Evolutionary conservation across 2,329 filamentous ascomycete genomes (phyloP), one percentile per base, ranked within the genome.

Genomic region (Colletotrichum siamense): DNA sequence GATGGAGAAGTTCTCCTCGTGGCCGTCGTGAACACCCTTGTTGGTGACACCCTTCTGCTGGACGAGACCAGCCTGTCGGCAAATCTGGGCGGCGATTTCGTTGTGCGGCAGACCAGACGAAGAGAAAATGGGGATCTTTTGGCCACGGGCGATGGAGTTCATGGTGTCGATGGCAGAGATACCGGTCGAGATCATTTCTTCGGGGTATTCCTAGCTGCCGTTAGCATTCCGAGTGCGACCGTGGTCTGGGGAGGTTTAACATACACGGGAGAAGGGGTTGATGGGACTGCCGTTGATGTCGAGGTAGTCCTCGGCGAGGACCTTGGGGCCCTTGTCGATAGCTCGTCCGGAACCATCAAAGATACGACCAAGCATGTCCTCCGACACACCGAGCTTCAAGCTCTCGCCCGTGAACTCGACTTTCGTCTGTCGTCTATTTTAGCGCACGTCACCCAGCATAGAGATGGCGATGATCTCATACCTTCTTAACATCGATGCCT

Each of bases 61-160:
- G 79, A 99, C 98, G 84, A 99, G 89, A 87, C 96, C 93, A 81
- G 97, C 97, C 87, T 99, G 97, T 88, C 98, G 94, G 90, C 96
- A 98, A 87, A 99, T 99, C 88, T 98, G 96, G 63, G 97, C 98
- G 75, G 98, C 98, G 83, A 99, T 99, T 90, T 99, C 97, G 89
- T 99, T 99, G 89, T 99, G 98, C 52, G 98, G 98, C 76, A 99
- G 92, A 96, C 97, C 97, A 77, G 97, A 94, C 71, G 97, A 96
- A 30, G 97, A 99, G 92, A 99, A 99, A 83, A 99, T 99, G 81
- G 98, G 97, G 80, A 99, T 99, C 91, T 99, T 99, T 87, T 99
- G 97, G 78, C 97, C 97, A 92, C 97, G 96, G 79, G 98, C 97
- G 86, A 99, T 98, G 78, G 94, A 96, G 90, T 96, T 96, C 96